phyloP scores from a whole-genome alignment of 371 early-diverging fungal species.

The Nematocida ironsii region DNA sequence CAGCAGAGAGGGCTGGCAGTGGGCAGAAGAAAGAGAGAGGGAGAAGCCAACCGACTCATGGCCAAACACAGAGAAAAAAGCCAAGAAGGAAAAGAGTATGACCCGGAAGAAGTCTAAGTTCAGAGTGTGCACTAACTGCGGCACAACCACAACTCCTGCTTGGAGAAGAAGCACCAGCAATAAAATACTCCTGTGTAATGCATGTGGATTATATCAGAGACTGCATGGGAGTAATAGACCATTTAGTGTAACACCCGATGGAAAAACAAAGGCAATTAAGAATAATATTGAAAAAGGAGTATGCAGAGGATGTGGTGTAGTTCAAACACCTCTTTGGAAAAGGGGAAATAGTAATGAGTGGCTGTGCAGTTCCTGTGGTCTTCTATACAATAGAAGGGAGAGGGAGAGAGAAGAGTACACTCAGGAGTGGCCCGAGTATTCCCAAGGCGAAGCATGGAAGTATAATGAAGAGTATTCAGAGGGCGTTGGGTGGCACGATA shows the following conservation, averaged over 20 bases:
- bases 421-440: constrained; percentile 30
- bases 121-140: constrained; percentile 76
- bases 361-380: constrained; percentile 59
- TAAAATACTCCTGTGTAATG: constrained; percentile 77
- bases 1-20: constrained; percentile 2
- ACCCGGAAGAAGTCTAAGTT: constrained; percentile 67
- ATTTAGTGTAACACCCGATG: constrained; percentile 66
- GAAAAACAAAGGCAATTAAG: constrained; percentile 70
- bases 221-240: constrained; percentile 72
- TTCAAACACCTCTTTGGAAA: constrained; percentile 58
- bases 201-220: constrained; percentile 80
- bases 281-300: constrained; percentile 59
- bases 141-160: constrained; percentile 78
- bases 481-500: constrained; percentile 7
- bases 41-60: not conserved
- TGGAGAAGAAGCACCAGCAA: constrained; percentile 80
- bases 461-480: constrained; percentile 17
- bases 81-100: constrained; percentile 34
- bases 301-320: constrained; percentile 65
- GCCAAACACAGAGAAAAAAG: constrained; percentile 37
- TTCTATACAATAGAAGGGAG: constrained; percentile 23
- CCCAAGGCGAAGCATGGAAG: constrained; percentile 30
- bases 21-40: not conserved
- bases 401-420: constrained; percentile 4
- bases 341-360: constrained; percentile 55